Evolutionary conservation across 768 basidiomycete species (phyloP).

Genomic region (Lactarius hengduanensis): DNA sequence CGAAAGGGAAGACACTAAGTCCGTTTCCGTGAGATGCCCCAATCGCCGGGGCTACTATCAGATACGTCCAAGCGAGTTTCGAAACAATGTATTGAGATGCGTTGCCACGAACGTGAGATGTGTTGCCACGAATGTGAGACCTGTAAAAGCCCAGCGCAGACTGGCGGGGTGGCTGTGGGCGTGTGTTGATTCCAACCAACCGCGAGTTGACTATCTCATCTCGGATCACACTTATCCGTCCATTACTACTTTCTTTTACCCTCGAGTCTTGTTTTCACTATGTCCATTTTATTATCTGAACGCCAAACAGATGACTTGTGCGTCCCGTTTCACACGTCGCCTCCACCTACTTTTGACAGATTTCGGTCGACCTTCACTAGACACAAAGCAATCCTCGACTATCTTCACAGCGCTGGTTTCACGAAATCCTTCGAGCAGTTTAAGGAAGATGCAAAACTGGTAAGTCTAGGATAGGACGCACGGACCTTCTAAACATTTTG

Average conservation of each 20-base stretch:
- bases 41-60: not conserved
- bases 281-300: slow-evolving; percentile 25
- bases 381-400: slow-evolving; percentile 41
- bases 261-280: not conserved
- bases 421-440: slow-evolving; percentile 38
- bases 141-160: not conserved
- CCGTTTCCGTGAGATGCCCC: not conserved
- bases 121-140: not conserved
- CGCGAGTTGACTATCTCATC: slow-evolving; percentile 14
- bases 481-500: slow-evolving; percentile 10
- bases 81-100: not conserved
- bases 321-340: slow-evolving; percentile 4
- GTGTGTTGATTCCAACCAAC: not conserved
- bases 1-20: not conserved
- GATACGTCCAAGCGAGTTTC: not conserved
- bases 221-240: not conserved
- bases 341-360: not conserved
- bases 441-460: slow-evolving; percentile 32
- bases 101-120: not conserved
- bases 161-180: not conserved
- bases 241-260: not conserved
- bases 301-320: slow-evolving; percentile 27
- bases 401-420: slow-evolving; percentile 37
- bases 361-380: slow-evolving; percentile 27
- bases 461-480: slow-evolving; percentile 11